Evolutionary conservation across 257 asterid genomes (phyloP), one percentile per base, ranked within the genome.

Genomic region (Nicotiana otophora): DNA sequence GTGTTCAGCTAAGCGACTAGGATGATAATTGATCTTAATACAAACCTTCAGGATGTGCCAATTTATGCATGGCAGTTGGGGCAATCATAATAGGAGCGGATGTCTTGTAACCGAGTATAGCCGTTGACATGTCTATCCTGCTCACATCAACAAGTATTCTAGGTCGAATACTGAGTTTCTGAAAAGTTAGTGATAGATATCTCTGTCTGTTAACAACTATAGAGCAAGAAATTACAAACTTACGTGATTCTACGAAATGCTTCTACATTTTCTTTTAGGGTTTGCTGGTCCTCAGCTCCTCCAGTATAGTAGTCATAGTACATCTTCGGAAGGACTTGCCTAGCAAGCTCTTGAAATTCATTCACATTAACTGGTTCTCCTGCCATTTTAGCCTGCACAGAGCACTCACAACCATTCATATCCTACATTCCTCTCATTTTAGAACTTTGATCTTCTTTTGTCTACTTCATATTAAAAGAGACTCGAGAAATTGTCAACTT

Each of bases 201-300:
- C 0, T 63, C 0, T 48, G 26, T 48, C 62, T 1, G 26, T 26
- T n/a, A 2, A 5, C 58, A 74, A 72, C 11, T 46, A 10, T 6
- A 20, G 36, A 46, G 10, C 3, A 20, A 23, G 12, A 34, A 74
- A 74, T 16, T 30, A 7, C 34, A 63, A 78, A 75, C 87, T 89
- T 84, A 86, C 95, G n/a, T 82, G 60, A 91, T 91, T 82, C 90
- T 86, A 14, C 36, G 81, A 89, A 89, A 91, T 33, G 93, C 90
- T 86, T 87, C 87, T 28, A 81, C 81, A 33, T 92, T 92, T 81
- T 91, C 89, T 84, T 84, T 81, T 0, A 91, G 90, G 8, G 97
- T 92, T 75, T 89, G 86, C 72, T 91, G 87, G 46, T 92, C 95
- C 88, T 92, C 97, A 54, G 97, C 92, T 78, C 93, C 97, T 19